phyloP scores from a whole-genome alignment of 2,329 filamentous ascomycete species.

The Ascochyta koolunga region DNA sequence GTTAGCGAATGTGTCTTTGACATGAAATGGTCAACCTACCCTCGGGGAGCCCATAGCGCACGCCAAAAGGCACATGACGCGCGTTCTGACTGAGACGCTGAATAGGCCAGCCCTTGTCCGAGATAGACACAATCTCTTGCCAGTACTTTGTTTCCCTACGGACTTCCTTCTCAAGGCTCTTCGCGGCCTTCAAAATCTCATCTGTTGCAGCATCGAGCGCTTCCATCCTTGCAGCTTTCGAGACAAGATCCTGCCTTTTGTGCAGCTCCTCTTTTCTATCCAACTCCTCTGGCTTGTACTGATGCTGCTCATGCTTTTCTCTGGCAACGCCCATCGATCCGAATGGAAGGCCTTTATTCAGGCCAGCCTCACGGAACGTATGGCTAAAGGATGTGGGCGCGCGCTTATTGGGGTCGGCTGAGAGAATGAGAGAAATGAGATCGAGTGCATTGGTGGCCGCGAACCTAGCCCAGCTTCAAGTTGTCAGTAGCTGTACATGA shows the following conservation, averaged over 20 bases:
- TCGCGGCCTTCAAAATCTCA: constrained; percentile 73
- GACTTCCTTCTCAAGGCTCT: constrained; percentile 77
- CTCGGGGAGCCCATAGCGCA: constrained; percentile 89
- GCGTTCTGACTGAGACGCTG: constrained; percentile 38
- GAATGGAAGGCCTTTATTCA: constrained; percentile 45
- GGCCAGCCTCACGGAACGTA: constrained; percentile 31
- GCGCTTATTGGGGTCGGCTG: constrained; percentile 36
- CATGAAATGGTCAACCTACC: constrained; percentile 49
- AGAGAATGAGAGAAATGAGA: constrained; percentile 40
- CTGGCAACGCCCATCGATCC: constrained; percentile 39
- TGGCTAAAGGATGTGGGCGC: constrained; percentile 35
- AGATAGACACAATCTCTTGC: constrained; percentile 82
- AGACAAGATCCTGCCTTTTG: constrained; percentile 55
- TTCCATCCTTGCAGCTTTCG: constrained; percentile 77
- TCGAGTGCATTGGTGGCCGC: constrained; percentile 42
- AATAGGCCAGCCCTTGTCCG: constrained; percentile 84
- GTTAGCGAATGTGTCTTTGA: background rate
- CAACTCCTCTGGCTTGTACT: constrained; percentile 26
- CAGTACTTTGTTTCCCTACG: constrained; percentile 84
- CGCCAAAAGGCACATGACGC: constrained; percentile 79
- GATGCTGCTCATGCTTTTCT: constrained; percentile 27
- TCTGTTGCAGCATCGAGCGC: constrained; percentile 77
- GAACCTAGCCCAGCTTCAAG: constrained; percentile 37
- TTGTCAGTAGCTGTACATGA: constrained; percentile 24
- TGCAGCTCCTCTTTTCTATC: constrained; percentile 41